Percentiles rank a stretch among this genome's conserved stretches.
These are phyloP conservation scores for Neonectria hederae DNA, from an alignment of 2,329 filamentous ascomycete species.

Conservation along the genomic window DNA sequence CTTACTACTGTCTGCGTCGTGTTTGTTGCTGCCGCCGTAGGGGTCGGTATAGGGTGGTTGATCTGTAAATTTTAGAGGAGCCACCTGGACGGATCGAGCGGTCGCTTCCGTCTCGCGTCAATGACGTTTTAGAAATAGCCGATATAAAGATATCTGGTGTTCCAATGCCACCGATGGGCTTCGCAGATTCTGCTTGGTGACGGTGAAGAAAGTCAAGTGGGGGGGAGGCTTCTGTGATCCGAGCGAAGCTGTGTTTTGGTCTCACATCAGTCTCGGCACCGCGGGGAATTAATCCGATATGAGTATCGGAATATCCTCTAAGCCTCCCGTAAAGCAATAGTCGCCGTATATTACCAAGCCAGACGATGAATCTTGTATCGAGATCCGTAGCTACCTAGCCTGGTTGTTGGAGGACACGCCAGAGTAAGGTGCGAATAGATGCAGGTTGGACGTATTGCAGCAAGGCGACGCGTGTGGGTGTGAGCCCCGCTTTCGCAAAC, in stretches of 20 bases:
- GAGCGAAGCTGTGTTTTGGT: not conserved
- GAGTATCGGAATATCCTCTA: not conserved
- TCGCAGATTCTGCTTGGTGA: not conserved
- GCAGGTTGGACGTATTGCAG: not conserved
- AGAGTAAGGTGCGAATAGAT: not conserved
- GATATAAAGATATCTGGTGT: not conserved
- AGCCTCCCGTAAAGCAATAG: not conserved
- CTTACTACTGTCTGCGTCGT: not conserved
- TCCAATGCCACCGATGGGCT: not conserved
- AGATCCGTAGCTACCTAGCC: not conserved
- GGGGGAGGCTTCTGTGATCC: not conserved
- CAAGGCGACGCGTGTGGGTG: not conserved
- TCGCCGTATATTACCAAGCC: not conserved
- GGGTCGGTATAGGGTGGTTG: not conserved
- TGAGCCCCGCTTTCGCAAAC: not conserved
- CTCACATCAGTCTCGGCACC: not conserved
- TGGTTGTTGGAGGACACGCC: not conserved
- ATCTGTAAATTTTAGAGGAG: not conserved
- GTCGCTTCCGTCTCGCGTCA: not conserved
- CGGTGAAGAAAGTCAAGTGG: not conserved
- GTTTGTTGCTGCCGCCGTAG: not conserved
- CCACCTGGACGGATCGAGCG: too few relatives aligned
- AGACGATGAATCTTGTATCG: not conserved
- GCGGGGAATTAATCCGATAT: not conserved
- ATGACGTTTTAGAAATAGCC: not conserved